phyloP scores from a whole-genome alignment of 257 asterid genomes.

The Euphrasia confusa region DNA sequence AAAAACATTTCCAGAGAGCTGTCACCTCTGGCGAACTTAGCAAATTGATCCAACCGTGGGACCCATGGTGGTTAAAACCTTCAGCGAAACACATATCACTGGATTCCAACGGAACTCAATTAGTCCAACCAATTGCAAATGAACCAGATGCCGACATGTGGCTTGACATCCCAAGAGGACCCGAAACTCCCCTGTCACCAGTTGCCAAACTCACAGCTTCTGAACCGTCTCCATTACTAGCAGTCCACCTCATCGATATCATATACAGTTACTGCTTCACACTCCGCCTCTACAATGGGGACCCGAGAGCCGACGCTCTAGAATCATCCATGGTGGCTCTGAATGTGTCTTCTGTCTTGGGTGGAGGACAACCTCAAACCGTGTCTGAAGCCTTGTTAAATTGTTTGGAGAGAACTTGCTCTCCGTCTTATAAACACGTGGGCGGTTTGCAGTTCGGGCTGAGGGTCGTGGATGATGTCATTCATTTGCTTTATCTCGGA shows the following conservation, averaged over 20 bases:
- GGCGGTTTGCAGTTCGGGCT: slow-evolving; percentile 66
- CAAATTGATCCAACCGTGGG: slow-evolving; percentile 87
- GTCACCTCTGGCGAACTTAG: slow-evolving; percentile 84
- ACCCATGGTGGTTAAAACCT: slow-evolving; percentile 88
- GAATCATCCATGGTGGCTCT: slow-evolving; percentile 49
- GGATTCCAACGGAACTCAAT: slow-evolving; percentile 58
- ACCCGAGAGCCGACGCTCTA: slow-evolving; percentile 59
- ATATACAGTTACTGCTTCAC: slow-evolving; percentile 80
- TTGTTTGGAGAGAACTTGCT: slow-evolving; percentile 76
- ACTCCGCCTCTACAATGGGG: slow-evolving; percentile 85
- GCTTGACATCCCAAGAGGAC: slow-evolving; percentile 64
- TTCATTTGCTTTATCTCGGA: slow-evolving; percentile 51
- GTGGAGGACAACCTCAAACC: slow-evolving; percentile 54
- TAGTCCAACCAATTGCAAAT: slow-evolving; percentile 51
- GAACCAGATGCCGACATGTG: slow-evolving; percentile 27
- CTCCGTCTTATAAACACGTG: slow-evolving; percentile 55
- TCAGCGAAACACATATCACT: slow-evolving; percentile 63
- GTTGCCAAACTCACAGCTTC: slow-evolving; percentile 54
- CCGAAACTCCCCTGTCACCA: slow-evolving; percentile 55
- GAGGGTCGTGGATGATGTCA: slow-evolving; percentile 51
- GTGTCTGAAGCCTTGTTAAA: slow-evolving; percentile 54
- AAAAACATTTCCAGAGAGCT: slow-evolving; percentile 59
- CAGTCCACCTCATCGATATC: slow-evolving; percentile 76
- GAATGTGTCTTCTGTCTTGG: slow-evolving; percentile 59
- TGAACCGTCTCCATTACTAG: slow-evolving; percentile 66